Evolutionary conservation across 305 asterid species (phyloP), one percentile per base, ranked within the genome.

Genomic region (Fraxinus dipetala): DNA sequence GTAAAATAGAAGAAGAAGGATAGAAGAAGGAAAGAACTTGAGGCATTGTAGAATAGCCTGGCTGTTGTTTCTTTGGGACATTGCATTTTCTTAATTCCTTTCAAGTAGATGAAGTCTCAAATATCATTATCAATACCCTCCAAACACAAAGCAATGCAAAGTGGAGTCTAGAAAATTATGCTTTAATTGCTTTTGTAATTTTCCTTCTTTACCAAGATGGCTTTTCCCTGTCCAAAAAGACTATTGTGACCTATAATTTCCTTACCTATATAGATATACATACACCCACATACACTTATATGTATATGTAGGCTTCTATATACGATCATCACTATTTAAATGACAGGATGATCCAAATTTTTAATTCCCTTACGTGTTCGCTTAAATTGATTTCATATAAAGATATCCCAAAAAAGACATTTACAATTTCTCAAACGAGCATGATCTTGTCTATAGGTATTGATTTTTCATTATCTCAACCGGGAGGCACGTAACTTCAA

Each of bases 1-100:
- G 95, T 88, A 92, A 92, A 74, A 73, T 95, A 92, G 87, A 93
- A 89, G 91, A 94, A 91, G 88, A 94, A 72, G 87, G 90, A 80
- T 86, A 95, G 89, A 36, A 95, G 97, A 36, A 88, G 87, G 85
- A 91, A 90, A 73, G 93, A 89, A 85, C 84, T 81, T 0, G 99
- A 95, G 84, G 86, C 84, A 88, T 90, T 87, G 87, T 93, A 93
- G 93, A 95, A 95, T 86, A 95, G 87, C 78, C 84, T 84, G 79
- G 86, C 90, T 83, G 91, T 85, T 76, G 92, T 85, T 86, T 89
- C 91, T 81, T 87, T 80, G 77, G 89, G 87, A 84, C 90, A 92
- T 89, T 90, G 91, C 89, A 91, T 94, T 89, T 93, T 89, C 81
- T 80, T 85, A 80, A 84, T 81, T 79, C 80, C 83, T 76, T 80